Percentiles rank a stretch among this genome's conserved stretches.
Evolutionary conservation across 78 protist species (phyloP).

Genomic region (Monocercomonoides exilis): DNA sequence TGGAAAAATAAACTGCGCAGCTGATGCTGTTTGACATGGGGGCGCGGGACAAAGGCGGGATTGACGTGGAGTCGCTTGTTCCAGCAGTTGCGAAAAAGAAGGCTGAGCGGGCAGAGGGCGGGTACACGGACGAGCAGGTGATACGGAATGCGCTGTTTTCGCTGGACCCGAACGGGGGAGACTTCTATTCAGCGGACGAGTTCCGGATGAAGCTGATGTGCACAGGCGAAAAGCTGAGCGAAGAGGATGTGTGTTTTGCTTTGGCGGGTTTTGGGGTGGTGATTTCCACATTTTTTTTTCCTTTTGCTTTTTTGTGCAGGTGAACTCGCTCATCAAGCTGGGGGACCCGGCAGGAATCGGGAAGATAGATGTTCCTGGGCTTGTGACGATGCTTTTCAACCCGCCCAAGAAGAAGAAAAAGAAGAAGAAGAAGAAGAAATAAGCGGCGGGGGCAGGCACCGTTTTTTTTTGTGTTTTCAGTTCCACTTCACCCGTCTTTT

Average conservation of each 20-base stretch:
- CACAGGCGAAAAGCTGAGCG: background rate
- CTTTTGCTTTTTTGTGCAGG: background rate
- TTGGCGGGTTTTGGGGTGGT: too few relatives aligned
- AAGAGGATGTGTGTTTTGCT: background rate
- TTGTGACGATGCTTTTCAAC: background rate
- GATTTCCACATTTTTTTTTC: too few relatives aligned
- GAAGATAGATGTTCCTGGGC: background rate
- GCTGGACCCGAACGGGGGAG: background rate
- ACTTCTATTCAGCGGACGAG: background rate
- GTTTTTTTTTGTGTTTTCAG: too few relatives aligned
- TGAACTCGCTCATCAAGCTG: background rate
- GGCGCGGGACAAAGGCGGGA: background rate
- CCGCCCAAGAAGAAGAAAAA: background rate
- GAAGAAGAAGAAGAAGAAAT: background rate
- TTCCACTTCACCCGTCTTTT: too few relatives aligned
- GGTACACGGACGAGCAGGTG: background rate
- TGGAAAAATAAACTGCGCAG: too few relatives aligned
- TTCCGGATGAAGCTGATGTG: background rate
- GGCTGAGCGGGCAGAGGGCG: background rate
- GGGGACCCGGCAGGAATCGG: background rate
- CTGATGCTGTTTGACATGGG: background rate
- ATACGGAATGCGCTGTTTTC: background rate
- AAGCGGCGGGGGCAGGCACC: too few relatives aligned
- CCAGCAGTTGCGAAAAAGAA: background rate
- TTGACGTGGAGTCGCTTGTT: background rate